Percentiles rank a stretch among this genome's conserved stretches.
phyloP scores from a whole-genome alignment of 2,329 filamentous ascomycete species.

The Gyromitra esculenta region DNA sequence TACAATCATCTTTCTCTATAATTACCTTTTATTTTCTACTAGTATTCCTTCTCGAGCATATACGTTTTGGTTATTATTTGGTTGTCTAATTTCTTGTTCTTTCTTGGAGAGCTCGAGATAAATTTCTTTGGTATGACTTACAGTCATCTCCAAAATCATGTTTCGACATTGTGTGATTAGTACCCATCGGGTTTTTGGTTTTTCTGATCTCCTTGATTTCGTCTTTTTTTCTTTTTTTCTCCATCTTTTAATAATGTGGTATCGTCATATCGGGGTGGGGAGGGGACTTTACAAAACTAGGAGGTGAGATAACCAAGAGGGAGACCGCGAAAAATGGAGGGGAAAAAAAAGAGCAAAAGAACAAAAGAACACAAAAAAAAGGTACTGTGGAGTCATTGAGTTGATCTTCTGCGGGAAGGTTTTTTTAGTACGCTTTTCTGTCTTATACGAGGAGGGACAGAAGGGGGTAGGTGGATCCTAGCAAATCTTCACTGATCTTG shows the following conservation, averaged over 20 bases:
- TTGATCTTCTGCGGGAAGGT: constrained; percentile 55
- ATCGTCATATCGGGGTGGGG: constrained; percentile 20
- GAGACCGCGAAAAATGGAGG: constrained; percentile 37
- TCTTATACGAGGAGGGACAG: constrained; percentile 45
- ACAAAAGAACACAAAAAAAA: constrained; percentile 49
- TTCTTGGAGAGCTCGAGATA: constrained; percentile 32
- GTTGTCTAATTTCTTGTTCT: constrained; percentile 20
- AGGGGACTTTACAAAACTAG: constrained; percentile 1
- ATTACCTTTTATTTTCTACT: constrained; percentile 30
- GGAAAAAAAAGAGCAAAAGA: constrained; percentile 46
- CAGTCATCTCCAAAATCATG: constrained; percentile 7
- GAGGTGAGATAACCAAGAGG: constrained; percentile 5
- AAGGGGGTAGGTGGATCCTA: constrained; percentile 41
- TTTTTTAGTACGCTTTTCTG: constrained; percentile 48
- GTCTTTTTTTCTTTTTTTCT: constrained; percentile 43
- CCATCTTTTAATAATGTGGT: constrained; percentile 40
- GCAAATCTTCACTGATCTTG: constrained; percentile 52
- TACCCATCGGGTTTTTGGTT: constrained; percentile 16
- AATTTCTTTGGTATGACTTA: constrained; percentile 38
- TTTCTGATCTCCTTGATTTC: constrained; percentile 33
- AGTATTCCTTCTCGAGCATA: constrained; percentile 36
- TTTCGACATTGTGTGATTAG: constrained; percentile 29
- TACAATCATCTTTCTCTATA: constrained; percentile 30
- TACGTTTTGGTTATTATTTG: constrained; percentile 40
- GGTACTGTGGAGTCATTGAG: constrained; percentile 55